Base-by-base conservation (phyloP, 768 basidiomycete species). In the Termitomyces sp. region DNA sequence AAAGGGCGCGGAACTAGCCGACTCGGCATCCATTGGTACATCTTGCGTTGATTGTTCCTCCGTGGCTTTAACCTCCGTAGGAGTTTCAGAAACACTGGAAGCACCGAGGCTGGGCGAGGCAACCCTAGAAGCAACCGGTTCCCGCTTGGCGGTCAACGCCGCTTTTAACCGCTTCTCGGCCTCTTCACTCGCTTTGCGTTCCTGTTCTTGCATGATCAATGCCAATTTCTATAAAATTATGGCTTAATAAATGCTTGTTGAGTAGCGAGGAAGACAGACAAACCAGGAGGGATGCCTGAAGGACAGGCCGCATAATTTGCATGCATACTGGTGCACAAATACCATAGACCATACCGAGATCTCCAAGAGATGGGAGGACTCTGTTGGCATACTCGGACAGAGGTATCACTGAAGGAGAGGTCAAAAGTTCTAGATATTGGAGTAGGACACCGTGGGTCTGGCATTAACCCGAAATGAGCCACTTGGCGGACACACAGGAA, bases 381-480 rank as follows among this genome's bases (percentile, higher is more conserved):
- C 83, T 85, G 47, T 81, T 81, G 17, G 87, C 84, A 68, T 95
- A 96, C 58, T 92, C 89, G 59, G 87, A 81, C 0, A 88, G 75
- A 15, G 83, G 69, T 25, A 96, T 76, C 11, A 90, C 85, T 20
- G 81, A 76, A 11, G 89, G 86, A 20, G 89, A 85, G 12, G 87
- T 88, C 57, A 99, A 80, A 60, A 98, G 82, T 62, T 97, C 96
- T 60, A 95, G 74, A 72, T 94, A 97, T 79, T 98, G 97, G 56
- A 95, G 79, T 47, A 98, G 79, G 34, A 96, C 91, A 4, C 91
- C 94, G 64, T 98, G 95, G 8, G 87, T 92, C 95, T 97, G 73
- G 47, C 59, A 31, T 62, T 5, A 46, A 55, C 63, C 34, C 61
- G 59, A 60, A 53, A 60, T 69, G 59, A 69, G 61, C 60, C 7